phyloP scores from a whole-genome alignment of 768 basidiomycete species.

The Tricholoma matsutake region DNA sequence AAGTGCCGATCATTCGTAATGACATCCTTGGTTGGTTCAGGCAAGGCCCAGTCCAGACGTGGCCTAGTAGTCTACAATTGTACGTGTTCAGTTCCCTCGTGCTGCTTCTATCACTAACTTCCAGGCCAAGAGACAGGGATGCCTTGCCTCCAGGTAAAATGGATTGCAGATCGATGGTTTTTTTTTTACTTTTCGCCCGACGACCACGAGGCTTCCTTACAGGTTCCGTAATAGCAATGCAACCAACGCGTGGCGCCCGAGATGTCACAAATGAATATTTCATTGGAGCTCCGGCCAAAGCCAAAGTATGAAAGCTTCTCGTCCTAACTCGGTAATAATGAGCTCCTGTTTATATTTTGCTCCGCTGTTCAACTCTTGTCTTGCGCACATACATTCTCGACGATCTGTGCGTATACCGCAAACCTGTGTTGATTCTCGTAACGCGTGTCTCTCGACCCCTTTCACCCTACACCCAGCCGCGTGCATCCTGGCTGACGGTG shows the following conservation, averaged over 20 bases:
- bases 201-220: slow-evolving; percentile 33
- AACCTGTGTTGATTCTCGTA: slow-evolving; percentile 20
- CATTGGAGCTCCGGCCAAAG: slow-evolving; percentile 22
- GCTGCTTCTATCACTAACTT: slow-evolving; percentile 4
- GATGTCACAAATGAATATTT: slow-evolving; percentile 18
- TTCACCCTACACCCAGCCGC: slow-evolving; percentile 44
- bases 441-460: slow-evolving; percentile 33
- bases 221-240: slow-evolving; percentile 37
- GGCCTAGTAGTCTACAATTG: slow-evolving; percentile 12
- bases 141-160: slow-evolving; percentile 8
- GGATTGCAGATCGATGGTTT: slow-evolving; percentile 19
- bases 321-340: slow-evolving; percentile 38
- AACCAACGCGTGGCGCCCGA: slow-evolving; percentile 31
- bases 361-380: slow-evolving; percentile 11
- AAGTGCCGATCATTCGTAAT: slow-evolving; percentile 23
- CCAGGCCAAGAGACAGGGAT: not conserved
- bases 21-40: slow-evolving; percentile 6
- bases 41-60: slow-evolving; percentile 14
- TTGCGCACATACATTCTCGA: slow-evolving; percentile 19
- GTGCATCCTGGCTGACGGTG: slow-evolving; percentile 38
- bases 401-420: slow-evolving; percentile 19
- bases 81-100: slow-evolving; percentile 15
- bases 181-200: slow-evolving; percentile 19
- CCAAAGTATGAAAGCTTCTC: slow-evolving; percentile 28
- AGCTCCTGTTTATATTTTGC: slow-evolving; percentile 33